A percentile compares a stretch with the other conserved stretches of the same genome.
phyloP scores from a whole-genome alignment of 495 filamentous ascomycete species.

The Penicillium tannophilum region DNA sequence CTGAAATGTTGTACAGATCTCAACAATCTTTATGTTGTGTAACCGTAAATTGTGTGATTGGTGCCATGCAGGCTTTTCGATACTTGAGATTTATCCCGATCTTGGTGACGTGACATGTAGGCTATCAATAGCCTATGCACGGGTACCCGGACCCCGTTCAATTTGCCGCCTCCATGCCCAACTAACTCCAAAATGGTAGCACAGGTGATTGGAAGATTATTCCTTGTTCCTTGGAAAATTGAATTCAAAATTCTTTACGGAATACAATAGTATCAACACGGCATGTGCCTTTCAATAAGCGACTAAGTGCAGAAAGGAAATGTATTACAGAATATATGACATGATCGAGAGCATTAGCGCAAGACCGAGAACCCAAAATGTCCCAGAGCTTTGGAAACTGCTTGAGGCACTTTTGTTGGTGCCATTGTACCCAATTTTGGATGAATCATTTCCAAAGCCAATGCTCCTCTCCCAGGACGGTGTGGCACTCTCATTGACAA shows the following conservation, averaged over 20 bases:
- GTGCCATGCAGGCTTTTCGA: too few species aligned
- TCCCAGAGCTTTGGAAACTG: not conserved
- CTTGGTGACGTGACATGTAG: slow-evolving; percentile 5
- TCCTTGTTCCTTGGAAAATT: not conserved
- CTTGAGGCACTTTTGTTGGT: not conserved
- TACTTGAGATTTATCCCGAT: too few species aligned
- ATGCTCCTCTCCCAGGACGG: slow-evolving; percentile 18
- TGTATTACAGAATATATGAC: not conserved
- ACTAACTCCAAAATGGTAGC: not conserved
- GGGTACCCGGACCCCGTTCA: not conserved
- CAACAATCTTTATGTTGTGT: not conserved
- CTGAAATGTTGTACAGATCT: not conserved
- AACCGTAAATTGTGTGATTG: not conserved
- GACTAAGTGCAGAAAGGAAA: not conserved
- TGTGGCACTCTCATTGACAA: slow-evolving; percentile 12
- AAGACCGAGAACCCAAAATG: not conserved
- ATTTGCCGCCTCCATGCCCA: not conserved
- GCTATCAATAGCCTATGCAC: slow-evolving; percentile 23
- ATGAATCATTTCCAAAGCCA: slow-evolving; percentile 17
- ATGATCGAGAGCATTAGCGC: not conserved
- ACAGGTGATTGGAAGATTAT: not conserved
- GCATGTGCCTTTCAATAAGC: too few species aligned
- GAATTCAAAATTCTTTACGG: not conserved
- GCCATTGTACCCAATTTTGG: slow-evolving; percentile 9
- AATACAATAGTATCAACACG: too few species aligned